Conservation (phyloP, 2,329 filamentous ascomycete genomes). For the Nothomitra cinnamomea region DNA sequence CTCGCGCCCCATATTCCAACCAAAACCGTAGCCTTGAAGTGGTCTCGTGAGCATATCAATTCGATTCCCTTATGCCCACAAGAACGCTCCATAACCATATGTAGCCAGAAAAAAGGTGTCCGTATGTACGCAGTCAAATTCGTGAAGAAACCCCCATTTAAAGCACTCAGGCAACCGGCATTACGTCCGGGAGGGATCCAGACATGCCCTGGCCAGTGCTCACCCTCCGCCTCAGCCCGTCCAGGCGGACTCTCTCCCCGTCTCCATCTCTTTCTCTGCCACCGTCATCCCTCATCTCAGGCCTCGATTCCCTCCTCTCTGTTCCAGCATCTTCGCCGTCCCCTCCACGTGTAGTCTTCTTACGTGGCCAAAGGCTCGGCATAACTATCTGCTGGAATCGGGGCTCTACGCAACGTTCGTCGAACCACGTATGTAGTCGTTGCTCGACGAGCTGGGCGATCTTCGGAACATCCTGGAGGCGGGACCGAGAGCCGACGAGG, state of each 20-base stretch:
- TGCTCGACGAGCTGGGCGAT: conserved; percentile 72
- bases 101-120: too few species aligned
- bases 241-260: not conserved
- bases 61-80: too few species aligned
- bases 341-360: conserved; percentile 64
- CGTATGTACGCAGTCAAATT: too few species aligned
- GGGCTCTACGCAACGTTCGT: conserved; percentile 71
- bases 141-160: too few species aligned
- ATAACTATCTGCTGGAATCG: conserved; percentile 75
- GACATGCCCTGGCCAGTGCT: not conserved
- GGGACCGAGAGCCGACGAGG: conserved; percentile 60
- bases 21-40: too few species aligned
- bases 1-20: too few species aligned
- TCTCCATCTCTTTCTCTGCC: not conserved
- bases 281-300: not conserved
- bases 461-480: conserved; percentile 73
- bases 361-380: conserved; percentile 67
- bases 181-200: not conserved
- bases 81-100: too few species aligned
- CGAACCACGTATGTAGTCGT: conserved; percentile 70
- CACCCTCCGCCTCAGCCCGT: not conserved
- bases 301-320: not conserved
- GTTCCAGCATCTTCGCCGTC: conserved; percentile 20
- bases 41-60: too few species aligned
- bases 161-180: too few species aligned